A percentile compares a stretch with the other conserved stretches of the same genome.
Conservation (phyloP, 345 rosid genomes). For the Microthlaspi erraticum region DNA sequence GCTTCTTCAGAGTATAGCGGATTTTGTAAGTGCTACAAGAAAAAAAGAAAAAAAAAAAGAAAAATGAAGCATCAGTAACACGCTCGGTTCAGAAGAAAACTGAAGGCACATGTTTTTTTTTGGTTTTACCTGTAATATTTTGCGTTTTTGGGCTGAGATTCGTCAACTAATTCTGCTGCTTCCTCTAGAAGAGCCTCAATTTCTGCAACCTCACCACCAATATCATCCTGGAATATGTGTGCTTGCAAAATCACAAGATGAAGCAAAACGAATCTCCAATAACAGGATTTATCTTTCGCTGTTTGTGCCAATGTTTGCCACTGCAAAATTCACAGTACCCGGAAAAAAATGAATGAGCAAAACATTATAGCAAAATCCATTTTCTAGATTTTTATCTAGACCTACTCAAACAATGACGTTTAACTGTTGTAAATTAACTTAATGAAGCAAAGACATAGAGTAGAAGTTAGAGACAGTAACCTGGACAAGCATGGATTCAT, state of each 20-base stretch:
- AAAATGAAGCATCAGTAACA: background rate
- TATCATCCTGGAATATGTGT: constrained; percentile 58
- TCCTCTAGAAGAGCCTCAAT: constrained; percentile 85
- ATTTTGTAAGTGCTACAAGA: constrained; percentile 70
- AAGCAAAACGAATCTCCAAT: constrained; percentile 95
- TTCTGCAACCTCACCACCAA: constrained; percentile 70
- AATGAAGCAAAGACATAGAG: constrained; percentile 22
- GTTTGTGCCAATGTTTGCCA: constrained; percentile 86
- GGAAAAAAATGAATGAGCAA: constrained; percentile 30
- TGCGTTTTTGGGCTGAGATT: constrained; percentile 69
- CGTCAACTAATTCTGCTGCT: constrained; percentile 97
- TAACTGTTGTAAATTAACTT: background rate
- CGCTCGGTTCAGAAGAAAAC: background rate
- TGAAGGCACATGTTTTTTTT: background rate
- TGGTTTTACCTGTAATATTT: constrained; percentile 81
- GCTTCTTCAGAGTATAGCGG: constrained; percentile 73
- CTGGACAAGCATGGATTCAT: constrained; percentile 91
- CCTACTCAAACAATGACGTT: constrained; percentile 7
- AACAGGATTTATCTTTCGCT: constrained; percentile 72
- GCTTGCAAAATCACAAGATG: constrained; percentile 73
- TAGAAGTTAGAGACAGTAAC: constrained; percentile 45
- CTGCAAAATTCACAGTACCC: constrained; percentile 49
- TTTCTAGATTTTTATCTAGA: background rate
- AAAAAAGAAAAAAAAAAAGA: background rate
- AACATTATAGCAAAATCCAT: background rate